These are phyloP conservation scores for Auriscalpium microsporum DNA, from an alignment of 768 basidiomycete genomes.

Conservation along the genomic window DNA sequence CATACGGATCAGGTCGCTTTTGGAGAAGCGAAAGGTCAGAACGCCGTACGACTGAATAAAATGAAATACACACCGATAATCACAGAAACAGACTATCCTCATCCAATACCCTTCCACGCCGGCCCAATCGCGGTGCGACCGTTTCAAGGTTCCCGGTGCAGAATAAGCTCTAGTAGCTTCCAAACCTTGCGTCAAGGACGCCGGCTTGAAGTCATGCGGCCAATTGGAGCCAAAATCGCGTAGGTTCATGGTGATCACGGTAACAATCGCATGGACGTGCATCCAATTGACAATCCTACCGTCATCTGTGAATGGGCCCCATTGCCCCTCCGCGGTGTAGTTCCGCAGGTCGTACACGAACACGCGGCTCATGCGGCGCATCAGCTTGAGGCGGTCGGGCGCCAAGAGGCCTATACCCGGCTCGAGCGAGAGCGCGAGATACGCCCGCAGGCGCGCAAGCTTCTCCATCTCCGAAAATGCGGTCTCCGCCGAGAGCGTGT, in stretches of 20 bases:
- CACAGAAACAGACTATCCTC: constrained; percentile 70
- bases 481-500: constrained; percentile 22
- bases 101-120: constrained; percentile 71
- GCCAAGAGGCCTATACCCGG: constrained; percentile 17
- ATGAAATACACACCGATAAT: constrained; percentile 46
- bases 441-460: constrained; percentile 38
- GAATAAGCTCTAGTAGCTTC: constrained; percentile 47
- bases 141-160: constrained; percentile 33
- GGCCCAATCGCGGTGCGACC: constrained; percentile 51
- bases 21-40: not conserved
- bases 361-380: constrained; percentile 42
- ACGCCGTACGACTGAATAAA: too few species aligned
- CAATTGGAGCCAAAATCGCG: constrained; percentile 26
- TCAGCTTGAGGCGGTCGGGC: constrained; percentile 18
- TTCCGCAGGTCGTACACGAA: constrained; percentile 60
- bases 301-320: constrained; percentile 46
- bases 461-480: constrained; percentile 28
- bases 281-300: constrained; percentile 48
- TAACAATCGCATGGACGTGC: constrained; percentile 52
- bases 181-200: constrained; percentile 25
- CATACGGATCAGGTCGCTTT: constrained; percentile 38
- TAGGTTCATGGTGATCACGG: constrained; percentile 45
- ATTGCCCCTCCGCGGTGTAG: constrained; percentile 40
- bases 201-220: constrained; percentile 9
- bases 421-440: constrained; percentile 38